Conservation (phyloP, 352 stramenopile genomes). For the Phytophthora hybrid region DNA sequence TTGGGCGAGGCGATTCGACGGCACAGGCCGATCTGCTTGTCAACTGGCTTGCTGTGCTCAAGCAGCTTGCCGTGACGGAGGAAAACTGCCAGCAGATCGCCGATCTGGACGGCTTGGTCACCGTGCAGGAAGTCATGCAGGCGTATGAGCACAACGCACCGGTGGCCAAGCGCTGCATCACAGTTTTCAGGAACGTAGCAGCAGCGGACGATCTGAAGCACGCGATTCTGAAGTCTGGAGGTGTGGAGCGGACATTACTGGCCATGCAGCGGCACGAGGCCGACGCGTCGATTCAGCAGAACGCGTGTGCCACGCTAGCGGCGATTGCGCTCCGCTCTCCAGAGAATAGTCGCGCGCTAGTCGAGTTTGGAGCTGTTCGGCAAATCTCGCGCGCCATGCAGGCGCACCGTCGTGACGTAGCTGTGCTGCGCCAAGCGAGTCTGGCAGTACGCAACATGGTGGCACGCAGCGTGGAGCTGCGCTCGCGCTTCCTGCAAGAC, state of each 20-base stretch:
- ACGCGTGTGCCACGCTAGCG: conserved; percentile 78
- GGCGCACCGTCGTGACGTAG: conserved; percentile 49
- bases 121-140: conserved; percentile 67
- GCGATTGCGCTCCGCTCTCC: conserved; percentile 74
- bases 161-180: conserved; percentile 74
- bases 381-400: conserved; percentile 70
- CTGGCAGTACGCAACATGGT: conserved; percentile 86
- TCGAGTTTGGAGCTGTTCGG: conserved; percentile 55
- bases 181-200: conserved; percentile 76
- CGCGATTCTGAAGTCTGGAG: conserved; percentile 64
- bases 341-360: conserved; percentile 64
- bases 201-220: conserved; percentile 77
- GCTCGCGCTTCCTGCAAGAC: conserved; percentile 68
- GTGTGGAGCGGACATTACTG: conserved; percentile 59
- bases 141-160: conserved; percentile 54
- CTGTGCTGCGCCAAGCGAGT: conserved; percentile 76
- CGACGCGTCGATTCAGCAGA: conserved; percentile 70
- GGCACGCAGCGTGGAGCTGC: conserved; percentile 64
- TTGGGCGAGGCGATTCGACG: conserved; percentile 5
- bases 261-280: conserved; percentile 61
- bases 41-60: conserved; percentile 74
- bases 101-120: conserved; percentile 58
- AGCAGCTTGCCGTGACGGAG: conserved; percentile 81
- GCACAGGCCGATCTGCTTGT: conserved; percentile 52
- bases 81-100: conserved; percentile 80